Evolutionary conservation across 2,329 filamentous ascomycete genomes (phyloP).

Genomic region (Biscogniauxia sp.): DNA sequence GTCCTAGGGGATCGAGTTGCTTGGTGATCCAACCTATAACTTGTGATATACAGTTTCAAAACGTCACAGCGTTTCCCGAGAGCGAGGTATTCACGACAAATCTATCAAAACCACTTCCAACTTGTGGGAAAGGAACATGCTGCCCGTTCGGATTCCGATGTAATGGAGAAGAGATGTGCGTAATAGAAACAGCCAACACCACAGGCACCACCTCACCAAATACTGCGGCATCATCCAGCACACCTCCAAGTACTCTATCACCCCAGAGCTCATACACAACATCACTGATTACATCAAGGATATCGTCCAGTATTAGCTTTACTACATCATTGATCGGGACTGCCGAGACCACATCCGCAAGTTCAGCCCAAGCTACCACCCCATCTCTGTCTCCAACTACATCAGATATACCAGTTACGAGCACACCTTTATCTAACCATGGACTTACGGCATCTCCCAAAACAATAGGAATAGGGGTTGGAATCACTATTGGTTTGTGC

Average conservation of each 20-base stretch:
- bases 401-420: neutral
- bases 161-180: slow-evolving; percentile 1
- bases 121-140: slow-evolving; percentile 14
- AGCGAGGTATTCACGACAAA: slow-evolving; percentile 13
- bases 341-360: neutral
- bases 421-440: neutral
- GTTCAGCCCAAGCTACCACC: neutral
- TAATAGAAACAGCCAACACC: neutral
- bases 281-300: neutral
- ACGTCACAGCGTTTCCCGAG: slow-evolving; percentile 11
- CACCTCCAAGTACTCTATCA: neutral
- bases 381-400: neutral
- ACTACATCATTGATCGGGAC: neutral
- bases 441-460: neutral
- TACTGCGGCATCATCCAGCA: neutral
- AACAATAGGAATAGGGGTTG: neutral
- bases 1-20: slow-evolving; percentile 11
- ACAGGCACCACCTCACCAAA: neutral
- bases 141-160: slow-evolving; percentile 21
- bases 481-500: neutral
- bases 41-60: slow-evolving; percentile 14
- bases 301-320: neutral
- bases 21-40: slow-evolving; percentile 11
- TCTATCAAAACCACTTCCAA: slow-evolving; percentile 4
- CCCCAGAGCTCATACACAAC: neutral